Evolutionary conservation across 805 yeast genomes (phyloP).

Genomic region (Wickerhamomyces chambardii): DNA sequence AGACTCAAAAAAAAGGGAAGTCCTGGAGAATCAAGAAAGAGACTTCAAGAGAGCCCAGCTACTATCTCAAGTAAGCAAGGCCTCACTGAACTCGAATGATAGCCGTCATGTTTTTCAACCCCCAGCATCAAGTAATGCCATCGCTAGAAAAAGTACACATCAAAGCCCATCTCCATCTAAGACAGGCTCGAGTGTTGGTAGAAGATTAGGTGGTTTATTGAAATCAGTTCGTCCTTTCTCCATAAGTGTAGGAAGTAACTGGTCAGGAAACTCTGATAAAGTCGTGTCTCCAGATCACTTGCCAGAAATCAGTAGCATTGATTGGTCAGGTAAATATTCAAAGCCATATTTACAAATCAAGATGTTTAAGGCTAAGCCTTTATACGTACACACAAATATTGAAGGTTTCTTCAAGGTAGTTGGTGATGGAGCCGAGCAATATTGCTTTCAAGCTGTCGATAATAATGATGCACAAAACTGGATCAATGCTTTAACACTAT

Average conservation of each 20-base stretch:
- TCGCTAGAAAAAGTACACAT: slow-evolving; percentile 10
- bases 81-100: slow-evolving; percentile 1
- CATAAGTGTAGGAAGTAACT: slow-evolving; percentile 31
- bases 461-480: slow-evolving; percentile 65
- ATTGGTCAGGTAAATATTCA: slow-evolving; percentile 23
- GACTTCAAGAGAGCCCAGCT: slow-evolving; percentile 22
- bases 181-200: slow-evolving; percentile 20
- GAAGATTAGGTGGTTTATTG: slow-evolving; percentile 50
- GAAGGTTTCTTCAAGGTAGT: slow-evolving; percentile 34
- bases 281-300: slow-evolving; percentile 43
- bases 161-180: slow-evolving; percentile 13
- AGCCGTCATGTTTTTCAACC: slow-evolving; percentile 6
- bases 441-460: slow-evolving; percentile 55
- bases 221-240: slow-evolving; percentile 54
- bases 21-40: slow-evolving; percentile 25
- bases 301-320: slow-evolving; percentile 41
- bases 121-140: slow-evolving; percentile 7
- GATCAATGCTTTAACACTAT: slow-evolving; percentile 38
- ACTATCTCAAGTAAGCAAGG: slow-evolving; percentile 14
- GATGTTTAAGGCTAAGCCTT: slow-evolving; percentile 30
- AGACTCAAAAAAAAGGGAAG: slow-evolving; percentile 38
- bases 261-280: slow-evolving; percentile 33
- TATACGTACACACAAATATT: slow-evolving; percentile 25
- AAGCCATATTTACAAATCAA: slow-evolving; percentile 44
- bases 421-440: slow-evolving; percentile 40